Evolutionary conservation across 441 rosid genomes (phyloP).

Genomic region (Omphalea diandra): DNA sequence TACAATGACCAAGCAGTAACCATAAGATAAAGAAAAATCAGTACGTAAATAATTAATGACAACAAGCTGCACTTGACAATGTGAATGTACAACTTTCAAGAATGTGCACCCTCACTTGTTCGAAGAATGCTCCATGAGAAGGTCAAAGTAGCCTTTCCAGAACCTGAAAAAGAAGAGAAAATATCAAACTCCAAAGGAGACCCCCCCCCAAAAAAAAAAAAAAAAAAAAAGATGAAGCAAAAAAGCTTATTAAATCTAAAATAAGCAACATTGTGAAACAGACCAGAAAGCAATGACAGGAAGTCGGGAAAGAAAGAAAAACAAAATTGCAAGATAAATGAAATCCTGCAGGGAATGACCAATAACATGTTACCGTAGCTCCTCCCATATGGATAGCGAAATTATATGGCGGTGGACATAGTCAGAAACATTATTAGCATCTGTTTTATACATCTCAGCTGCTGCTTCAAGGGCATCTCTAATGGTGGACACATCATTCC

Average conservation of each 20-base stretch:
- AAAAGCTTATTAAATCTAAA: too few relatives aligned
- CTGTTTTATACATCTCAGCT: constrained; percentile 94
- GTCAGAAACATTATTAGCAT: constrained; percentile 86
- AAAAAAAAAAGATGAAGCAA: background rate
- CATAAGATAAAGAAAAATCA: background rate
- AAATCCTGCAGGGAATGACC: constrained; percentile 16
- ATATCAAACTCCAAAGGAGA: too few relatives aligned
- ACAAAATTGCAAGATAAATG: background rate
- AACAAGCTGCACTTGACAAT: too few relatives aligned
- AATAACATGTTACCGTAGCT: constrained; percentile 60
- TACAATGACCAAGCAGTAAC: constrained; percentile 4
- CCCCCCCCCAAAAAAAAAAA: too few relatives aligned
- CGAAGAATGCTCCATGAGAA: constrained; percentile 86
- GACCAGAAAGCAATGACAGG: too few relatives aligned
- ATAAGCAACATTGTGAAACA: background rate
- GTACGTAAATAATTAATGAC: constrained; percentile 2
- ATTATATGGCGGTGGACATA: constrained; percentile 95
- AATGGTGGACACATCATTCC: constrained; percentile 84
- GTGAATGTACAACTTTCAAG: constrained; percentile 19
- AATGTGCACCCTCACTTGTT: constrained; percentile 58
- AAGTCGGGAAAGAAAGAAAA: background rate
- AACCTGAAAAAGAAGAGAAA: too few relatives aligned
- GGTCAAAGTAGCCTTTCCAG: constrained; percentile 97
- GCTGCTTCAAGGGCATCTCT: constrained; percentile 98
- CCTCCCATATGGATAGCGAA: constrained; percentile 96